Evolutionary conservation across 1,284 basidiomycete genomes (phyloP), one percentile per base, ranked within the genome.

Genomic region (Pisolithus thermaeus): DNA sequence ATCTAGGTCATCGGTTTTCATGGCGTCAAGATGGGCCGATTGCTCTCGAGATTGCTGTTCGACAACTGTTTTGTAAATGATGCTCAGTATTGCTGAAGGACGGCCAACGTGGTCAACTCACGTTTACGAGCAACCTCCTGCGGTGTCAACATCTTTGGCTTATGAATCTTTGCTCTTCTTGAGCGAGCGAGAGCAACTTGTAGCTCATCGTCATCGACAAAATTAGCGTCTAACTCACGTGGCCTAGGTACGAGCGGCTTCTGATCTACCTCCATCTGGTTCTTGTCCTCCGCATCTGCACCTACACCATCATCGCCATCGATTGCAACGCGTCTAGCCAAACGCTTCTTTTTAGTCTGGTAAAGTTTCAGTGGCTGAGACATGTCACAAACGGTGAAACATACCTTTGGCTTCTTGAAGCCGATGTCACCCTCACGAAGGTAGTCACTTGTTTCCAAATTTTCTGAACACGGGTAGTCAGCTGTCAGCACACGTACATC

Each of bases 161-260:
- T 91, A 65, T 84, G 84, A 3, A 92, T 78, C 60, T 90, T 90
- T 37, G 86, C 85, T 61, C 90, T 80, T 53, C 97, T 78, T 52
- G 91, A 84, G 18, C 90, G 82, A 23, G 96, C 89, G 50, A 99
- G 77, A 27, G 91, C 92, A 32, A 91, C 91, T 75, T 97, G 94
- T 37, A 99, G 79, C 64, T 99, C 97, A 69, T 99, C 97, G 67
- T 99, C 97, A 71, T 99, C 97, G 57, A 99, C 87, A 68, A 98
- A 90, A 71, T 97, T 96, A 55, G 78, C 77, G 61, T 93, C 83
- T 51, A 87, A 74, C 66, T 93, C 82, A 61, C 84, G 75, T 60
- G 73, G 72, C 58, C 81, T 76, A 55, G 82, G 79, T 46, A 79
- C 70, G 56, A 80, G 70, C 43, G 82, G 79, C 58, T 80, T 83